Percentiles rank a stretch among this genome's conserved stretches.
These are phyloP conservation scores for Pestalotiopsis sp. DNA, from an alignment of 2,329 filamentous ascomycete genomes.

Conservation along the genomic window DNA sequence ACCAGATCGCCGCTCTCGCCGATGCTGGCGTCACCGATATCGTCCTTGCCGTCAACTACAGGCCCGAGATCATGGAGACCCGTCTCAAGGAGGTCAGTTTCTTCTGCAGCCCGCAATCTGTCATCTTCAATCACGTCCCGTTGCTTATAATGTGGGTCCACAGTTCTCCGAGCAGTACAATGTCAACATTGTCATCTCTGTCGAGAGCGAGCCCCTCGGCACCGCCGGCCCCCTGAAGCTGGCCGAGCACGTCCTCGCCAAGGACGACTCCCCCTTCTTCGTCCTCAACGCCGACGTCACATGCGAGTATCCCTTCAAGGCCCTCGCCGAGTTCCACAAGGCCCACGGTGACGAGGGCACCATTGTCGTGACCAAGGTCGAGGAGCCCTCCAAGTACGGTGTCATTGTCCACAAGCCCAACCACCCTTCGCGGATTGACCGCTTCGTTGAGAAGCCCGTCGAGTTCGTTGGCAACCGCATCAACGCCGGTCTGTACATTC, in stretches of 20 bases:
- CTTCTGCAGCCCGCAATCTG: constrained; percentile 7
- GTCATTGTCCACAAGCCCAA: constrained; percentile 96
- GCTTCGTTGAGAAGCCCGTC: constrained; percentile 98
- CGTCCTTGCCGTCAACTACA: constrained; percentile 97
- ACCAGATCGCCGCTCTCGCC: constrained; percentile 94
- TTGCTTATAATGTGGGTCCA: constrained; percentile 6
- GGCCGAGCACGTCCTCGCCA: constrained; percentile 86
- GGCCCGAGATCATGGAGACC: constrained; percentile 96
- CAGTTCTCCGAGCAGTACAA: constrained; percentile 61
- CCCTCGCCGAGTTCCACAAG: constrained; percentile 91
- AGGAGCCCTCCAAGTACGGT: constrained; percentile 98
- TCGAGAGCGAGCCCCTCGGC: constrained; percentile 93
- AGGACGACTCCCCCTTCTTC: constrained; percentile 95
- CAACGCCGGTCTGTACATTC: constrained; percentile 97
- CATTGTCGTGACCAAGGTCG: constrained; percentile 97
- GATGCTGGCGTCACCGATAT: constrained; percentile 95
- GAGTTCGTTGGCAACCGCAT: constrained; percentile 99
- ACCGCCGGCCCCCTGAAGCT: constrained; percentile 96
- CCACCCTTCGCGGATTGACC: constrained; percentile 89
- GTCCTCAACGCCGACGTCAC: constrained; percentile 98
- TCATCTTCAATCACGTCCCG: background rate
- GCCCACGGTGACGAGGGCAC: constrained; percentile 92
- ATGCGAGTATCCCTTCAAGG: constrained; percentile 94
- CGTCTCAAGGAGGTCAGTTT: constrained; percentile 79
- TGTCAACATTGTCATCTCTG: constrained; percentile 94